phyloP scores from a whole-genome alignment of 805 yeast species.

The Teunomyces cretensis region DNA sequence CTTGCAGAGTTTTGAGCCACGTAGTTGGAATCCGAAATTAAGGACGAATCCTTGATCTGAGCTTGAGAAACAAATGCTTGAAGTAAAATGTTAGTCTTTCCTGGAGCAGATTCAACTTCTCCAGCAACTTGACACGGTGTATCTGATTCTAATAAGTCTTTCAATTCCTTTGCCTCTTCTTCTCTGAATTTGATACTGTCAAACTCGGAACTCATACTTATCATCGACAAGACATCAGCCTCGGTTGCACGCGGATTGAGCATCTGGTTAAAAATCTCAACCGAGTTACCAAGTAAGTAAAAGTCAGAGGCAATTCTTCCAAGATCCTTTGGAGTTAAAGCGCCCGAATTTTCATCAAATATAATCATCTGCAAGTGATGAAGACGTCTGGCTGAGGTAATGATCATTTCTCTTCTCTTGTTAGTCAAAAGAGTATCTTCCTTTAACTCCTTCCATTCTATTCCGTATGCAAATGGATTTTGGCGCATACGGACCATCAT shows the following conservation, averaged over 20 bases:
- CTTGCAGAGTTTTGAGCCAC: slow-evolving; percentile 96
- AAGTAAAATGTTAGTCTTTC: slow-evolving; percentile 81
- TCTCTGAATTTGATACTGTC: slow-evolving; percentile 85
- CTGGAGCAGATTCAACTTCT: slow-evolving; percentile 69
- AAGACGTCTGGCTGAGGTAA: slow-evolving; percentile 77
- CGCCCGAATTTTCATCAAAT: slow-evolving; percentile 79
- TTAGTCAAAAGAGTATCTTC: slow-evolving; percentile 80
- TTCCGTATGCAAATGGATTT: slow-evolving; percentile 90
- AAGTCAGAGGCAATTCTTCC: slow-evolving; percentile 96
- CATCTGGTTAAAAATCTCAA: slow-evolving; percentile 86
- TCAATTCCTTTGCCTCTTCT: slow-evolving; percentile 80
- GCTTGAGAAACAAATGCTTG: slow-evolving; percentile 87
- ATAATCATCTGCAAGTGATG: slow-evolving; percentile 91
- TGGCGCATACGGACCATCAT: slow-evolving; percentile 91
- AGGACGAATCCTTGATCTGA: slow-evolving; percentile 70
- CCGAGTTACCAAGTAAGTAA: slow-evolving; percentile 77
- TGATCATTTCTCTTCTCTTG: slow-evolving; percentile 71
- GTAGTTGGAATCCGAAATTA: slow-evolving; percentile 83
- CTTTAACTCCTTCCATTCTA: slow-evolving; percentile 80
- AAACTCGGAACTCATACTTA: slow-evolving; percentile 91
- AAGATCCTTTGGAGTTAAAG: slow-evolving; percentile 79
- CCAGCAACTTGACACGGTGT: slow-evolving; percentile 80
- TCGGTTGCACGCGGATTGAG: slow-evolving; percentile 84
- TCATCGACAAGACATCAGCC: slow-evolving; percentile 85
- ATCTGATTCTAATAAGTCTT: slow-evolving; percentile 53